phyloP scores from a whole-genome alignment of 2,329 filamentous ascomycete genomes.

The Byssochlamys sp. region DNA sequence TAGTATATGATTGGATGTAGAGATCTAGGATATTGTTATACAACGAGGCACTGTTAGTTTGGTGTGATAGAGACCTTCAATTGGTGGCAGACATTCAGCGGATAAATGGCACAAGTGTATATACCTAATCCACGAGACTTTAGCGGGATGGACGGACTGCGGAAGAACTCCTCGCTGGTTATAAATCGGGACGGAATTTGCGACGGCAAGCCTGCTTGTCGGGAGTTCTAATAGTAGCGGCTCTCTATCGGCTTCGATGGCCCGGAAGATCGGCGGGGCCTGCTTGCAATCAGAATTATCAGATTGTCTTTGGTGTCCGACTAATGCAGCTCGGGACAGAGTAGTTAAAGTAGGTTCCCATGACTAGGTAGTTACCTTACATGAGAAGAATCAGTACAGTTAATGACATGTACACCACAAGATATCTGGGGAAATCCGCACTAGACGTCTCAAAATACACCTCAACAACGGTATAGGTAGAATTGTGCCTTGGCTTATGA shows the following conservation, averaged over 20 bases:
- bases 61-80: not conserved
- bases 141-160: not conserved
- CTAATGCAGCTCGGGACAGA: too few relatives aligned
- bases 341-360: slow-evolving; percentile 1
- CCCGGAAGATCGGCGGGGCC: not conserved
- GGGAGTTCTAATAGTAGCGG: not conserved
- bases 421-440: too few relatives aligned
- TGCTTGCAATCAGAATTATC: too few relatives aligned
- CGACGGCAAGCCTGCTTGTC: not conserved
- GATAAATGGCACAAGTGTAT: not conserved
- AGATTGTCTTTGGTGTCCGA: too few relatives aligned
- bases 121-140: not conserved
- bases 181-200: not conserved
- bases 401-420: too few relatives aligned
- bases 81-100: not conserved
- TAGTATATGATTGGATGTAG: not conserved
- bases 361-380: too few relatives aligned
- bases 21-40: not conserved
- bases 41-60: not conserved
- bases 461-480: too few relatives aligned
- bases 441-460: too few relatives aligned
- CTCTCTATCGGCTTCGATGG: not conserved
- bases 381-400: too few relatives aligned
- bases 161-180: not conserved
- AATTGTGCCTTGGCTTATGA: too few relatives aligned